phyloP scores from a whole-genome alignment of 139 green algal species.

The Tetradesmus obliquus region DNA sequence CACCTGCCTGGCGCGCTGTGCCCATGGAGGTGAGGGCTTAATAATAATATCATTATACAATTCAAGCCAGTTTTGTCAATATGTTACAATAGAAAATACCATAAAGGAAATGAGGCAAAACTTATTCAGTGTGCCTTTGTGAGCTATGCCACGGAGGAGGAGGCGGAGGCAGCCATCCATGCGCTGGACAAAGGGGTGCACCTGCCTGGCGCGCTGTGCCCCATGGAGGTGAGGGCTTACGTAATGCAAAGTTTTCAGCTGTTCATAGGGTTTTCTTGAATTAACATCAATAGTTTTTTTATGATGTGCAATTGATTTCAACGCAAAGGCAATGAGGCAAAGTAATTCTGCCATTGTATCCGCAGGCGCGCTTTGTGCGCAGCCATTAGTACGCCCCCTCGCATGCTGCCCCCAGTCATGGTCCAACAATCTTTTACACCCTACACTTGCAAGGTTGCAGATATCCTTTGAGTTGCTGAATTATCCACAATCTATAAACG shows the following conservation, averaged over 20 bases:
- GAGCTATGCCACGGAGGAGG: slow-evolving; percentile 44
- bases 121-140: slow-evolving; percentile 69
- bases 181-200: slow-evolving; percentile 53
- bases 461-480: too few species aligned
- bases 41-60: not conserved
- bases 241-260: not conserved
- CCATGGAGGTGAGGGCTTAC: slow-evolving; percentile 49
- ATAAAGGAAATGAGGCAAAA: too few species aligned
- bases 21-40: slow-evolving; percentile 50
- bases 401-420: too few species aligned
- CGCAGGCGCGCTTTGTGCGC: not conserved
- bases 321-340: too few species aligned
- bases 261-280: slow-evolving; percentile 41
- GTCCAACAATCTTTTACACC: too few species aligned
- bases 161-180: slow-evolving; percentile 56
- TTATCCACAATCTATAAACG: too few species aligned
- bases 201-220: slow-evolving; percentile 51
- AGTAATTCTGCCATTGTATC: too few species aligned
- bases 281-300: not conserved
- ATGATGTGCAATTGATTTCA: not conserved
- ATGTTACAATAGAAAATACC: not conserved
- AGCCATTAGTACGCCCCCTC: not conserved
- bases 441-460: too few species aligned
- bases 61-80: not conserved
- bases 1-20: slow-evolving; percentile 54